Base-by-base conservation (phyloP, 345 rosid genomes). In the Brassica juncea region DNA sequence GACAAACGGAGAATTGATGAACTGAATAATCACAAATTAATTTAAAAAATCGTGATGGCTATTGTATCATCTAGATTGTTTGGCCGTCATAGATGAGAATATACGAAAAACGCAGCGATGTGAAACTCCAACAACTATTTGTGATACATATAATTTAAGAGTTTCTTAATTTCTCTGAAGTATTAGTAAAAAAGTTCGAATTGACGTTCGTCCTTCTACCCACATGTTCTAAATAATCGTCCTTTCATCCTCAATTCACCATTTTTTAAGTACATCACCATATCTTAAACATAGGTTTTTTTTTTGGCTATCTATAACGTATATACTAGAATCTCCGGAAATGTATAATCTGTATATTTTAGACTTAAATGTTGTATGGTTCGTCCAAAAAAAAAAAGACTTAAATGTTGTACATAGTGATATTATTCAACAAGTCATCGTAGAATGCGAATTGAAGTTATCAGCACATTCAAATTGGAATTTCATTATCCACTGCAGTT, bases 111-210 rank as follows among this genome's bases (percentile, higher is more conserved):
- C 32, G 62, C 37, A 76, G 21, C 9, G 61, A 76, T 62, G 80
- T 76, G 74, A 68, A 68, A 76, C 70, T 77, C 62, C 62, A 77
- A 77, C 80, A 44, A 61, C 80, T 59, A 68, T 59, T 4, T 58
- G 12, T 23, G n/a, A 4, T 23, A 35, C 62, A 54, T 60, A 5
- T 35, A 66, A 25, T 75, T n/a, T 6, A 52, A n/a, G 27, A 31
- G 11, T 35, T 66, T 35, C 55, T 57, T 12, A 14, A 30, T 55
- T 75, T 66, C 66, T 66, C 66, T 23, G 6, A 68, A 54, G 4
- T 65, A 34, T 8, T 39, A 39, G 47, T 39, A 39, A 39, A 39
- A 6, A 39, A 37, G 12, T 37, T 37, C 44, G 44, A 37, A 37
- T 37, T 2, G 11, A 37, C 44, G 44, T 37, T 37, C 44, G 44